phyloP scores from a whole-genome alignment of 257 asterid species.

The Nicotiana tomentosiformis region DNA sequence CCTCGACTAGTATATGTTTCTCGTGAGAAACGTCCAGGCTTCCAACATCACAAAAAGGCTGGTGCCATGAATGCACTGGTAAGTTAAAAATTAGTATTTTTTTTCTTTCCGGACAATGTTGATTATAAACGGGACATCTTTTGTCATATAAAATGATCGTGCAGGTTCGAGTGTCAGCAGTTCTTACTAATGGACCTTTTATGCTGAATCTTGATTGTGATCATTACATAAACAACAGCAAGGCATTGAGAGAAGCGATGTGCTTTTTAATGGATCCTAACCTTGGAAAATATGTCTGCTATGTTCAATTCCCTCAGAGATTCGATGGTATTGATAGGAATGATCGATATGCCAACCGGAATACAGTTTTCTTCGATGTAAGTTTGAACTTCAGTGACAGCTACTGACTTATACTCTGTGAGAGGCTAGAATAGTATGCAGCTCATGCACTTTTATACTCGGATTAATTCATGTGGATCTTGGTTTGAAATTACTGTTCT shows the following conservation, averaged over 20 bases:
- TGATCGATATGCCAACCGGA: conserved; percentile 95
- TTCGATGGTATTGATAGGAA: conserved; percentile 90
- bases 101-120: background rate
- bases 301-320: conserved; percentile 97
- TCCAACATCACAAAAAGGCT: conserved; percentile 97
- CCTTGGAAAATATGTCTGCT: conserved; percentile 93
- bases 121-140: conserved; percentile 17
- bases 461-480: background rate
- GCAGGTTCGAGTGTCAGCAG: conserved; percentile 98
- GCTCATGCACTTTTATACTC: background rate
- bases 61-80: conserved; percentile 99
- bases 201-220: conserved; percentile 98
- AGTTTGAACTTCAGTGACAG: conserved; percentile 23
- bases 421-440: background rate
- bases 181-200: conserved; percentile 97
- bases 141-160: conserved; percentile 9
- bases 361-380: conserved; percentile 97
- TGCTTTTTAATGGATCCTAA: conserved; percentile 97
- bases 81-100: conserved; percentile 23
- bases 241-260: conserved; percentile 97
- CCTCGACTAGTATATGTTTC: conserved; percentile 93
- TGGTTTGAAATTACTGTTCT: conserved; percentile 9
- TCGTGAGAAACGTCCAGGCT: conserved; percentile 99
- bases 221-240: conserved; percentile 96
- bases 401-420: background rate